Evolutionary conservation across 306 rosid species (phyloP), one percentile per base, ranked within the genome.

Genomic region (Chamaecrista fasciculata): DNA sequence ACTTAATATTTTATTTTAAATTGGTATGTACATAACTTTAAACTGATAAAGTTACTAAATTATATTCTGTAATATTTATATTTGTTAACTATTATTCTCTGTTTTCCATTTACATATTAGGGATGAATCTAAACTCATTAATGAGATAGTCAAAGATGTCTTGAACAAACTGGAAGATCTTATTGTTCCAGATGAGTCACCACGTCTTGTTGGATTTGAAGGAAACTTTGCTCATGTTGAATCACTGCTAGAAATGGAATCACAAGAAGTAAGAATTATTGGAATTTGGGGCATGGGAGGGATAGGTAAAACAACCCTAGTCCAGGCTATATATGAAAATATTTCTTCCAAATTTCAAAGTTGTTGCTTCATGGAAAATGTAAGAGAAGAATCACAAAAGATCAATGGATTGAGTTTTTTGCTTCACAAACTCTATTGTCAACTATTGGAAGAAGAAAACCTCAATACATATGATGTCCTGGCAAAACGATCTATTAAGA

Each of bases 241-340:
- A 46, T 21, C 34, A 3, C 29, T 58, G 21, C 1, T 66, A 47
- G 3, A 63, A 16, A 44, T 47, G 2, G 29, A 11, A 6, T 12
- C 47, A 11, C 25, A n/a, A 0, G 59, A 71, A 15, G 51, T 72
- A 6, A 21, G 26, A 48, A 6, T 34, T 11, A 7, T 78, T n/a
- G 77, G 28, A 24, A 70, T 70, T 24, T 70, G 76, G 81, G 76
- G 76, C 2, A 55, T 47, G 43, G 72, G n/a, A n/a, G n/a, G n/a
- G n/a, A n/a, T n/a, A n/a, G n/a, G n/a, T n/a, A n/a, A n/a, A n/a
- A n/a, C n/a, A n/a, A n/a, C n/a, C n/a, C n/a, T n/a, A n/a, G n/a
- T n/a, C n/a, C n/a, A n/a, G n/a, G n/a, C n/a, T n/a, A 6, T 71
- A 58, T 29, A 9, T 65, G 58, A 23, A 40, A 61, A 52, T 10